These are phyloP conservation scores for Acer yangbiense DNA, from an alignment of 345 rosid genomes.

Conservation along the genomic window DNA sequence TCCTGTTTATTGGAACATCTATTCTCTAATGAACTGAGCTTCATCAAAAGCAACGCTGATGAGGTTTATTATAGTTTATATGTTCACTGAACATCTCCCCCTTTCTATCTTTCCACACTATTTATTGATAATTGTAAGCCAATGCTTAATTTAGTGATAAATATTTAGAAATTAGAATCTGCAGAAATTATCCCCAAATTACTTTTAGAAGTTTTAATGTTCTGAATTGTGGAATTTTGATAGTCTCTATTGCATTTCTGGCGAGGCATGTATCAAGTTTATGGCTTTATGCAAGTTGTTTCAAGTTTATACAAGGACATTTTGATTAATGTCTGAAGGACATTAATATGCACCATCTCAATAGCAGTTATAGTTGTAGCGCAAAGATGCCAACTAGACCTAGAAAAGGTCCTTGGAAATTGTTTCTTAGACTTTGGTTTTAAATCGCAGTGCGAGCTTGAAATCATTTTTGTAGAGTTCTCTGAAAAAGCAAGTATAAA, in stretches of 20 bases:
- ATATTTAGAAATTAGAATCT: background rate
- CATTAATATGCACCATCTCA: background rate
- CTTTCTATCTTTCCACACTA: background rate
- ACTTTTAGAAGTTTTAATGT: background rate
- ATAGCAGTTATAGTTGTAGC: background rate
- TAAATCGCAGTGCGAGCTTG: no score
- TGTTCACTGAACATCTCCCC: conserved; percentile 4
- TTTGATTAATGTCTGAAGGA: background rate
- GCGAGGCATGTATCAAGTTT: background rate
- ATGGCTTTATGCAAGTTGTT: background rate
- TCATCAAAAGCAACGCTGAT: conserved; percentile 22
- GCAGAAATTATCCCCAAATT: background rate
- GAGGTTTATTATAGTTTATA: conserved; percentile 25
- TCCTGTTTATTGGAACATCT: conserved; percentile 32
- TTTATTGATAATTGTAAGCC: background rate
- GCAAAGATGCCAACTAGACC: background rate
- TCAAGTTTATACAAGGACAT: background rate
- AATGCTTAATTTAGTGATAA: background rate
- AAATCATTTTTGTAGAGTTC: background rate
- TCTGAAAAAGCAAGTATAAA: background rate
- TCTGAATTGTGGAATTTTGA: background rate
- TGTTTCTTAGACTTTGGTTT: background rate
- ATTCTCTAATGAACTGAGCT: conserved; percentile 28
- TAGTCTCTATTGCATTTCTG: conserved; percentile 1
- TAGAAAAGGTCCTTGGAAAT: background rate